Evolutionary conservation across 1,284 basidiomycete genomes (phyloP).

Genomic region (Moesziomyces parantarcticus): DNA sequence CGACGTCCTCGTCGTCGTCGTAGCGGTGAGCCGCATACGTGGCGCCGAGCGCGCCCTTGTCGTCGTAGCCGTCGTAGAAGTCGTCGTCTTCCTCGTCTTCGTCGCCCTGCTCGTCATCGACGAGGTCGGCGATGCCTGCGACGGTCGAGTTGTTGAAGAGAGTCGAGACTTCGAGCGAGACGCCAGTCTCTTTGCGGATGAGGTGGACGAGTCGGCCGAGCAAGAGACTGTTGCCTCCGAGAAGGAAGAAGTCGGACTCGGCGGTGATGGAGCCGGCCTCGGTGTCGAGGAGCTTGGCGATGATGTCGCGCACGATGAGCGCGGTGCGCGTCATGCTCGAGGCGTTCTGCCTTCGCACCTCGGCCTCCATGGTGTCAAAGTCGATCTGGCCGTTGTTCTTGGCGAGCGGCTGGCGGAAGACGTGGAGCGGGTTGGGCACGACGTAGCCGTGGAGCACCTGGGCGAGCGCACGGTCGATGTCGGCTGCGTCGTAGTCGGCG

Average conservation of each 20-base stretch:
- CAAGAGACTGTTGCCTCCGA: conserved; percentile 66
- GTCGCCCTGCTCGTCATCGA: conserved; percentile 62
- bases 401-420: conserved; percentile 66
- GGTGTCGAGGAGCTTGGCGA: conserved; percentile 65
- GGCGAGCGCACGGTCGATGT: conserved; percentile 66
- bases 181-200: conserved; percentile 67
- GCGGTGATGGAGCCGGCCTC: conserved; percentile 67
- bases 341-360: conserved; percentile 67
- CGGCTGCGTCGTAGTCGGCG: conserved; percentile 66
- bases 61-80: conserved; percentile 62
- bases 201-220: conserved; percentile 65
- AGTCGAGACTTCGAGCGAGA: conserved; percentile 64
- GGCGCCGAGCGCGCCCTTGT: conserved; percentile 57
- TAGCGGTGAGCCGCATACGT: conserved; percentile 63
- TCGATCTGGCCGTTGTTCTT: conserved; percentile 66
- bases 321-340: conserved; percentile 65
- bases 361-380: conserved; percentile 67
- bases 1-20: conserved; percentile 61
- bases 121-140: conserved; percentile 61
- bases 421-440: conserved; percentile 67
- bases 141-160: conserved; percentile 67
- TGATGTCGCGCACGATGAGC: conserved; percentile 65
- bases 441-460: conserved; percentile 67
- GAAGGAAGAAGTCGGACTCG: conserved; percentile 67
- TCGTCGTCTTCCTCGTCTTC: conserved; percentile 60